These are phyloP conservation scores for Tetradesmus obliquus DNA, from an alignment of 139 green algal genomes.

Conservation along the genomic window DNA sequence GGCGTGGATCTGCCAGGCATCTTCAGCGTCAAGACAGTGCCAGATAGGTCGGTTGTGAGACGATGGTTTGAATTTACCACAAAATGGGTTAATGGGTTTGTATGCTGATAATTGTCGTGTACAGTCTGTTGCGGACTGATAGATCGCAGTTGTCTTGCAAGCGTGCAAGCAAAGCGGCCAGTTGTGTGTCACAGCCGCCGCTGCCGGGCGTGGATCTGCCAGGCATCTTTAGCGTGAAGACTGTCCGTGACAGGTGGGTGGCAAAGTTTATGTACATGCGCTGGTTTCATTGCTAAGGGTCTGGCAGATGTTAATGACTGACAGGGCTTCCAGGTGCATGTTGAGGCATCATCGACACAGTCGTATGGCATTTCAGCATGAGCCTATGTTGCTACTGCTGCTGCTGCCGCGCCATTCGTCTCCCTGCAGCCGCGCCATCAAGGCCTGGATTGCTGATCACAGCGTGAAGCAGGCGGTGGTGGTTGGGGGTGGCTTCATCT, in stretches of 20 bases:
- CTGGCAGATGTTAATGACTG: too few relatives aligned
- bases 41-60: slow-evolving; percentile 46
- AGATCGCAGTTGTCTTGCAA: too few relatives aligned
- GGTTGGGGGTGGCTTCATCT: slow-evolving; percentile 71
- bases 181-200: slow-evolving; percentile 31
- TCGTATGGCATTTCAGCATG: too few relatives aligned
- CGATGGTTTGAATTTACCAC: neutral
- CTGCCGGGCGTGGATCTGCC: slow-evolving; percentile 66
- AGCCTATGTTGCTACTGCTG: too few relatives aligned
- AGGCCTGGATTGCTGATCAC: slow-evolving; percentile 57
- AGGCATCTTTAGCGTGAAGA: slow-evolving; percentile 64
- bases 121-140: neutral
- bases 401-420: too few relatives aligned
- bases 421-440: slow-evolving; percentile 47
- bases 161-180: too few relatives aligned
- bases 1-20: slow-evolving; percentile 68
- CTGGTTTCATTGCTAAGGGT: too few relatives aligned
- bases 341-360: too few relatives aligned
- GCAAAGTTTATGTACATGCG: too few relatives aligned
- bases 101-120: neutral
- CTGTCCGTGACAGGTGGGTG: slow-evolving; percentile 55
- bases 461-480: slow-evolving; percentile 57
- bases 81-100: neutral
- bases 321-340: too few relatives aligned
- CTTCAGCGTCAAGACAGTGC: slow-evolving; percentile 62